Conservation (phyloP, 129 eudicot species). For the Dittrichia graveolens region DNA sequence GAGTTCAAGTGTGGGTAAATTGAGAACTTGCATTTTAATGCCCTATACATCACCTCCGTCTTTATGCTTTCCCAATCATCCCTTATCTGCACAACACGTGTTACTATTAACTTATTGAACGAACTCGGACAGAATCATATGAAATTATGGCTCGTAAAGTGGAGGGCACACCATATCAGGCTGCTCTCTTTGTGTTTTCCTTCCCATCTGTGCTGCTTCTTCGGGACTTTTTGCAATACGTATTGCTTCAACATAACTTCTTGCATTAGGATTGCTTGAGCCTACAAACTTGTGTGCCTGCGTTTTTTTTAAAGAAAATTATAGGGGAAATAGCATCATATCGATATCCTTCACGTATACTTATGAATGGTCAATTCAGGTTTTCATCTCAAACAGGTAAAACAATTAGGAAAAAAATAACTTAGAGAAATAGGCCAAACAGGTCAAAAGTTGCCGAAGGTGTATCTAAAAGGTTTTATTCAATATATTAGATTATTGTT, state of each 20-base stretch:
- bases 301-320: not conserved
- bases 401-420: not conserved
- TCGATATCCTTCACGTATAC: not conserved
- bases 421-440: not conserved
- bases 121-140: not conserved
- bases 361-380: not conserved
- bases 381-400: not conserved
- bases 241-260: slow-evolving; percentile 55
- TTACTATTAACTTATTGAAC: not conserved
- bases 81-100: slow-evolving; percentile 5
- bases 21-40: slow-evolving; percentile 79
- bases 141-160: not conserved
- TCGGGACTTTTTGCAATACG: slow-evolving; percentile 81
- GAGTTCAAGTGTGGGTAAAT: slow-evolving; percentile 74
- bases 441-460: not conserved
- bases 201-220: slow-evolving; percentile 94
- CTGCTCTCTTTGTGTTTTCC: slow-evolving; percentile 72
- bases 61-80: slow-evolving; percentile 15
- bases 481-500: not conserved
- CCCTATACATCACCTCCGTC: slow-evolving; percentile 60
- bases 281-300: slow-evolving; percentile 90
- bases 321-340: not conserved
- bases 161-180: slow-evolving; percentile 68
- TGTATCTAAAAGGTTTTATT: not conserved
- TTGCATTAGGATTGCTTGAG: slow-evolving; percentile 57